Percentiles rank a stretch among this genome's conserved stretches.
Evolutionary conservation across 768 basidiomycete species (phyloP).

Genomic region (Lactarius indigo): DNA sequence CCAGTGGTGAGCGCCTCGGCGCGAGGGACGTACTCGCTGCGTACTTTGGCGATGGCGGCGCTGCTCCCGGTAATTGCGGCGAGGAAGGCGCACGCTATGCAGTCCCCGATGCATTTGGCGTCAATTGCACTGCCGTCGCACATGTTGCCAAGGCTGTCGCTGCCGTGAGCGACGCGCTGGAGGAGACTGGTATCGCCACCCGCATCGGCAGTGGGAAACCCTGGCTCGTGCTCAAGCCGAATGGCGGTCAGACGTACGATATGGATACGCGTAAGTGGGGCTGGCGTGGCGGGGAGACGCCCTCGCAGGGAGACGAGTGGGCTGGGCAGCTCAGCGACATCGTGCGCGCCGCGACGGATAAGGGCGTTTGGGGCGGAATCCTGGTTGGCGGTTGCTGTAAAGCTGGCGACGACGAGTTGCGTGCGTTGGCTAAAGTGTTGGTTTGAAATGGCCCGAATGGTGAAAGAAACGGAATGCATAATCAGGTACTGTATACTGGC

Average conservation of each 20-base stretch:
- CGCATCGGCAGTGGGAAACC: slow-evolving; percentile 36
- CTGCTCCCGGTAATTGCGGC: slow-evolving; percentile 16
- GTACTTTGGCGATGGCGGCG: slow-evolving; percentile 33
- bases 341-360: slow-evolving; percentile 26
- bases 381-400: slow-evolving; percentile 72
- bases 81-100: slow-evolving; percentile 11
- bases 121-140: slow-evolving; percentile 65
- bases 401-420: slow-evolving; percentile 52
- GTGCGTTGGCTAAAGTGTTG: slow-evolving; percentile 11
- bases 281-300: slow-evolving; percentile 7
- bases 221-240: slow-evolving; percentile 70
- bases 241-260: slow-evolving; percentile 60
- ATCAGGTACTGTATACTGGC: not conserved
- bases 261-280: slow-evolving; percentile 44
- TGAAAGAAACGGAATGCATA: not conserved
- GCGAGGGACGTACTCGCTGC: slow-evolving; percentile 43
- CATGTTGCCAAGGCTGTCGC: slow-evolving; percentile 40
- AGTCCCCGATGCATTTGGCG: slow-evolving; percentile 56
- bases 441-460: not conserved
- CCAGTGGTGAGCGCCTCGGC: slow-evolving; percentile 28
- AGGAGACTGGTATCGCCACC: too few relatives aligned
- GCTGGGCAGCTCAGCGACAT: slow-evolving; percentile 33
- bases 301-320: slow-evolving; percentile 34
- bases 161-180: slow-evolving; percentile 34
- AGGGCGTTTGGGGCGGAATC: slow-evolving; percentile 45